These are phyloP conservation scores for Sporothrix brasiliensis DNA, from an alignment of 2,329 filamentous ascomycete species.

Conservation along the genomic window DNA sequence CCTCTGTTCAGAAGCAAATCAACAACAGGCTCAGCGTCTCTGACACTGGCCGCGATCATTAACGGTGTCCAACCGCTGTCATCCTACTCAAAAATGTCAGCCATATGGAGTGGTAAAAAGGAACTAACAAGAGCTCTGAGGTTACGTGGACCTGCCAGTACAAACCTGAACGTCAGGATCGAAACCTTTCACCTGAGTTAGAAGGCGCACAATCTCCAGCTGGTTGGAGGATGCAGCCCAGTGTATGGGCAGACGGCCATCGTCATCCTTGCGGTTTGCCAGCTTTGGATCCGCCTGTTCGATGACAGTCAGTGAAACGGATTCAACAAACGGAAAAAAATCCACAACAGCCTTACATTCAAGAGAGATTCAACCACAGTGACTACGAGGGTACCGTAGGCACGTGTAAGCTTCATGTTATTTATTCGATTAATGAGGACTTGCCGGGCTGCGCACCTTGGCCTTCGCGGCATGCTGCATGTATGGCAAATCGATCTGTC, in stretches of 20 bases:
- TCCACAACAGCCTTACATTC: slow-evolving; percentile 4
- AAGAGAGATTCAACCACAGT: slow-evolving; percentile 70
- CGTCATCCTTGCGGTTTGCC: slow-evolving; percentile 72
- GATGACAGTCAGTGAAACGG: background rate
- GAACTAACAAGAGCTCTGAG: background rate
- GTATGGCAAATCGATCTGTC: slow-evolving; percentile 71
- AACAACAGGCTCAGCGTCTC: slow-evolving; percentile 70
- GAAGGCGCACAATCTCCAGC: slow-evolving; percentile 70
- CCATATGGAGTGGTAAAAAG: background rate
- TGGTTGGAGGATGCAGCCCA: slow-evolving; percentile 90
- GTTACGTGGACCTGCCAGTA: background rate
- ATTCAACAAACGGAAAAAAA: background rate
- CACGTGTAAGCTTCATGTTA: background rate
- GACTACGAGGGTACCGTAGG: slow-evolving; percentile 3
- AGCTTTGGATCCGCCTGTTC: slow-evolving; percentile 76
- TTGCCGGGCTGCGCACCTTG: slow-evolving; percentile 61
- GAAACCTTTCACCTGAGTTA: slow-evolving; percentile 72
- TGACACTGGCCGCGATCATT: slow-evolving; percentile 78
- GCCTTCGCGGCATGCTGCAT: slow-evolving; percentile 84
- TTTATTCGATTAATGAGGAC: too few species aligned
- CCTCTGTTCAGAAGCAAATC: slow-evolving; percentile 68
- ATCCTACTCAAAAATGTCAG: slow-evolving; percentile 54
- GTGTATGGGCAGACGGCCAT: slow-evolving; percentile 87
- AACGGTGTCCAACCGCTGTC: slow-evolving; percentile 79
- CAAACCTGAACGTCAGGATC: slow-evolving; percentile 78